Percentiles rank a stretch among this genome's conserved stretches.
These are phyloP conservation scores for Trichoderma arundinaceum DNA, from an alignment of 2,329 filamentous ascomycete species.

Conservation along the genomic window DNA sequence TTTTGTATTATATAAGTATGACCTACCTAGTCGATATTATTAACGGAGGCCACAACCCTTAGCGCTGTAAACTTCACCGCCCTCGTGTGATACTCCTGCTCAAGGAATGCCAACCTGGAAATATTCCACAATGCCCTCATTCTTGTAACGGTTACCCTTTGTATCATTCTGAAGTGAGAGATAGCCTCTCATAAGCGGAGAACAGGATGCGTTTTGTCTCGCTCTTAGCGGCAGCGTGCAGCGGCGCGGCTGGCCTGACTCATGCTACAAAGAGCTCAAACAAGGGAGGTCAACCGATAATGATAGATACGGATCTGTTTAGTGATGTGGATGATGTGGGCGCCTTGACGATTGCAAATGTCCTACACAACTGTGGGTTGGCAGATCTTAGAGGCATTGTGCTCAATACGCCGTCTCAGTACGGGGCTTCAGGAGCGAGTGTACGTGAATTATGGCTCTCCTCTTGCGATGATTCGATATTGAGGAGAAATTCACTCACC, in stretches of 20 bases:
- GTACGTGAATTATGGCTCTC: background rate
- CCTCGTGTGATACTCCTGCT: too few relatives aligned
- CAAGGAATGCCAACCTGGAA: too few relatives aligned
- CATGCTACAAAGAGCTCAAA: background rate
- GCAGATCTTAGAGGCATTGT: conserved; percentile 10
- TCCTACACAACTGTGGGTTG: conserved; percentile 12
- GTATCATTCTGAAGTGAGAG: background rate
- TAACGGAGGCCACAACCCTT: background rate
- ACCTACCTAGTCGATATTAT: background rate
- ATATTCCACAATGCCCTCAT: too few relatives aligned
- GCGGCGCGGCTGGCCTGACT: background rate
- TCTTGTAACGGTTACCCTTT: too few relatives aligned
- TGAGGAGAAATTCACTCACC: background rate
- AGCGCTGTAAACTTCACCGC: too few relatives aligned
- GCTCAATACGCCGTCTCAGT: background rate
- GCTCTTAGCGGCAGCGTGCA: background rate
- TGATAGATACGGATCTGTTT: conserved; percentile 19
- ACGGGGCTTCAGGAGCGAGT: conserved; percentile 1
- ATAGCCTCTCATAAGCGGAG: background rate
- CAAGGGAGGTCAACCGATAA: background rate
- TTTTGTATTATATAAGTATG: background rate
- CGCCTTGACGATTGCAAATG: conserved; percentile 16
- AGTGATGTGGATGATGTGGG: conserved; percentile 24
- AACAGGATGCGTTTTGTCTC: background rate
- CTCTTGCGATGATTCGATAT: too few relatives aligned